Percentiles rank a stretch among this genome's conserved stretches.
These are phyloP conservation scores for Hygrocybe coccinea DNA, from an alignment of 768 basidiomycete genomes.

Conservation along the genomic window DNA sequence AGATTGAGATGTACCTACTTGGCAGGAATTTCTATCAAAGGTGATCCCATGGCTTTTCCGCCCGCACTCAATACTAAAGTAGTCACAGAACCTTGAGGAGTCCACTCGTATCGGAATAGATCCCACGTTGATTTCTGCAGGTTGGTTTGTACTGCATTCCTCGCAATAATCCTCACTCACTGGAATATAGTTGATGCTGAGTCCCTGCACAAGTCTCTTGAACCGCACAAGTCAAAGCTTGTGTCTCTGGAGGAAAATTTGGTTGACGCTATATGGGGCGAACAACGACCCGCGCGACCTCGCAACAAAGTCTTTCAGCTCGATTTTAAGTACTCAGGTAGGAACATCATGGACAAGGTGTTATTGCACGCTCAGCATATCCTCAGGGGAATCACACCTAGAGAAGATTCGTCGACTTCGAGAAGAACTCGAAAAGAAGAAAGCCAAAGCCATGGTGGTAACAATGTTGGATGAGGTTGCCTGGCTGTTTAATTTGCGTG, in stretches of 20 bases:
- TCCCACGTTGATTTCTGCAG: conserved; percentile 63
- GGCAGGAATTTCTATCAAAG: conserved; percentile 83
- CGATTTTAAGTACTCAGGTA: conserved; percentile 70
- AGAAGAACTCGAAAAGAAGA: conserved; percentile 58
- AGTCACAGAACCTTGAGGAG: conserved; percentile 51
- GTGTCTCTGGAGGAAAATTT: conserved; percentile 67
- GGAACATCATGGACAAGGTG: background rate
- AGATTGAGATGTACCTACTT: conserved; percentile 71
- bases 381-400: conserved; percentile 52
- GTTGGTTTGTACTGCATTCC: conserved; percentile 33
- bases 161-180: background rate
- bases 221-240: conserved; percentile 50
- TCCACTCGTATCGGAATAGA: conserved; percentile 77
- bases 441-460: conserved; percentile 69
- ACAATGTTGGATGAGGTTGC: conserved; percentile 93
- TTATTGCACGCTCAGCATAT: background rate
- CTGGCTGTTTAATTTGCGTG: conserved; percentile 91
- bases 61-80: conserved; percentile 2
- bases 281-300: conserved; percentile 63
- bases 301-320: conserved; percentile 62
- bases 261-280: conserved; percentile 73
- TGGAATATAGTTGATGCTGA: conserved; percentile 56
- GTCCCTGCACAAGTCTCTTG: conserved; percentile 52
- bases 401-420: conserved; percentile 68
- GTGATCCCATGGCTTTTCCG: conserved; percentile 29